Evolutionary conservation across 352 stramenopile species (phyloP).

Genomic region (Albugo candida): DNA sequence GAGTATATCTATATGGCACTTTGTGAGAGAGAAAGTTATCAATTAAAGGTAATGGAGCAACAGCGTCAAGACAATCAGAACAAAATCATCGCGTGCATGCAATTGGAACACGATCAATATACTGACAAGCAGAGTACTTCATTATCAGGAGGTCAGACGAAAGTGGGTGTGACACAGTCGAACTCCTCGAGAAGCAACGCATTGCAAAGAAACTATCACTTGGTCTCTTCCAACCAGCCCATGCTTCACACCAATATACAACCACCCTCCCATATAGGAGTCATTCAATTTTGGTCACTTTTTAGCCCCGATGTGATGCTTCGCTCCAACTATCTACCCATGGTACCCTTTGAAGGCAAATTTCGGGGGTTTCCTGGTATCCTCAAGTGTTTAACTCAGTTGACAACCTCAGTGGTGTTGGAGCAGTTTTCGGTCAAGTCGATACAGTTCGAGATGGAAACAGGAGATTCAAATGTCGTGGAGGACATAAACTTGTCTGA

Average conservation of each 20-base stretch:
- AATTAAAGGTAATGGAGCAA: background rate
- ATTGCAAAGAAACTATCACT: constrained; percentile 6
- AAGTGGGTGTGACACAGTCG: constrained; percentile 7
- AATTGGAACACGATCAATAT: too few species aligned
- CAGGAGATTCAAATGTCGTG: too few species aligned
- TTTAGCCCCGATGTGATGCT: constrained; percentile 56
- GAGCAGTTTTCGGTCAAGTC: constrained; percentile 41
- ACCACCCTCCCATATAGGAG: constrained; percentile 31
- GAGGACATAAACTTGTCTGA: background rate
- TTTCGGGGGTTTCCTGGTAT: constrained; percentile 57
- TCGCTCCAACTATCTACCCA: constrained; percentile 74
- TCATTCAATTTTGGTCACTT: constrained; percentile 61
- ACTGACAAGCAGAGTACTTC: background rate
- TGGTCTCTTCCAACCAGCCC: constrained; percentile 26
- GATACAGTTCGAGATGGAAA: background rate
- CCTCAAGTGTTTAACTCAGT: constrained; percentile 53
- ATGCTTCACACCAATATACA: constrained; percentile 22
- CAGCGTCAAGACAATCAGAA: background rate
- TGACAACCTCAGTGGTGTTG: constrained; percentile 45
- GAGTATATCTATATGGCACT: constrained; percentile 49
- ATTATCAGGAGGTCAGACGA: background rate
- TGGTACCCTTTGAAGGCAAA: constrained; percentile 76
- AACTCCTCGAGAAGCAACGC: constrained; percentile 18
- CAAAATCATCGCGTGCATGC: too few species aligned
- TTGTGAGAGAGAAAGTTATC: constrained; percentile 24